phyloP scores from a whole-genome alignment of 2,329 filamentous ascomycete genomes.

The Cladophialophora bantiana region DNA sequence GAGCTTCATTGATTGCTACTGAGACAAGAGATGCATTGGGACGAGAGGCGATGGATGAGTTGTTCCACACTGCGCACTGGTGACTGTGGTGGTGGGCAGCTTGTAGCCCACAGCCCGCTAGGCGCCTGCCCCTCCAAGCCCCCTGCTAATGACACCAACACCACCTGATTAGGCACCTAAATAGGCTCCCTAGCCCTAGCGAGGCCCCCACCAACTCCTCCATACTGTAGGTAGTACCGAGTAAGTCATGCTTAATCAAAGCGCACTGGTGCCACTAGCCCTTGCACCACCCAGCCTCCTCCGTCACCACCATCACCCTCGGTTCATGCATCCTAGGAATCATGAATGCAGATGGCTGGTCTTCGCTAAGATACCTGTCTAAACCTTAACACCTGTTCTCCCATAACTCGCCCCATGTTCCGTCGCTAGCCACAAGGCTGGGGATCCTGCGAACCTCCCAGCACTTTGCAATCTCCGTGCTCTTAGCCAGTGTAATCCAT shows the following conservation, averaged over 20 bases:
- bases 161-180: neutral
- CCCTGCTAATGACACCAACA: neutral
- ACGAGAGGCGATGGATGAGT: neutral
- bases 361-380: slow-evolving; percentile 6
- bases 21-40: slow-evolving; percentile 2
- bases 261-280: neutral
- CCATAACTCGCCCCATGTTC: neutral
- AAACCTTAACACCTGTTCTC: slow-evolving; percentile 2
- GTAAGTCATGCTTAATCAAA: neutral
- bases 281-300: neutral
- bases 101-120: neutral
- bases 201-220: too few relatives aligned
- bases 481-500: neutral
- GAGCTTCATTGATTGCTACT: slow-evolving; percentile 19
- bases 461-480: neutral
- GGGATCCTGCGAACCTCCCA: slow-evolving; percentile 3
- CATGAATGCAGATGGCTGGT: slow-evolving; percentile 12
- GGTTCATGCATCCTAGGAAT: slow-evolving; percentile 4
- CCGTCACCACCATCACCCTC: slow-evolving; percentile 2
- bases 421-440: neutral
- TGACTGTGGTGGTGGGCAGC: neutral
- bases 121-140: neutral
- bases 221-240: neutral
- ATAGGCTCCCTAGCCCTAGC: neutral
- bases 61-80: slow-evolving; percentile 7